phyloP scores from a whole-genome alignment of 495 filamentous ascomycete species.

The Penicillium salamii region DNA sequence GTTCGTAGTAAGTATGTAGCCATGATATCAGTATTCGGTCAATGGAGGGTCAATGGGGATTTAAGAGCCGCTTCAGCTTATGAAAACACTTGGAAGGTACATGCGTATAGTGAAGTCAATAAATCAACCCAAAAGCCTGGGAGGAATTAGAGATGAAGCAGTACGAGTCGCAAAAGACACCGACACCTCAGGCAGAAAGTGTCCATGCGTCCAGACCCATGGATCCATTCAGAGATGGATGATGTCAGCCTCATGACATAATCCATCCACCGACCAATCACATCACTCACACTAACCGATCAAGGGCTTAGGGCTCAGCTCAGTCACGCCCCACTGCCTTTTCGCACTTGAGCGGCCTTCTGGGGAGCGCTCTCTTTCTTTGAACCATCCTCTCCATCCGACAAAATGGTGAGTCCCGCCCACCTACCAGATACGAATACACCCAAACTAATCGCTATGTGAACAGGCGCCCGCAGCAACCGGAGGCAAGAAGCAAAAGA shows the following conservation, averaged over 20 bases:
- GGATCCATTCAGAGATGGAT: background rate
- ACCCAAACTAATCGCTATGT: conserved; percentile 22
- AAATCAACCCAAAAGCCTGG: too few species aligned
- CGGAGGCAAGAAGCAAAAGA: conserved; percentile 97
- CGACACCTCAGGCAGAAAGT: too few species aligned
- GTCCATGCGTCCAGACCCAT: background rate
- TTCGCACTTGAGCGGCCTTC: conserved; percentile 41
- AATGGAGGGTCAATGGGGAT: too few species aligned
- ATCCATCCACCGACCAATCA: conserved; percentile 9
- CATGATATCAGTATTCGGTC: too few species aligned
- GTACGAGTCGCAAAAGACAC: too few species aligned
- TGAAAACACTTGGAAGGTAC: too few species aligned
- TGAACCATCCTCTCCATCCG: conserved; percentile 46
- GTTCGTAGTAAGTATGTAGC: too few species aligned
- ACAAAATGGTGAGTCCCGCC: conserved; percentile 48
- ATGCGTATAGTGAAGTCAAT: too few species aligned
- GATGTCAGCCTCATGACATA: conserved; percentile 5
- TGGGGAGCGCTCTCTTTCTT: conserved; percentile 35
- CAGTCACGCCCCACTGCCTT: conserved; percentile 50
- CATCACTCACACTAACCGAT: conserved; percentile 18
- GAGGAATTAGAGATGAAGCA: too few species aligned
- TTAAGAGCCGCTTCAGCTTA: too few species aligned
- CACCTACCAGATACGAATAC: background rate
- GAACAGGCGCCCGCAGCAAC: conserved; percentile 72
- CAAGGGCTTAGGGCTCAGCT: conserved; percentile 44